A percentile compares a stretch with the other conserved stretches of the same genome.
phyloP scores from a whole-genome alignment of 2,329 filamentous ascomycete species.

The Clarireedia hainanense region DNA sequence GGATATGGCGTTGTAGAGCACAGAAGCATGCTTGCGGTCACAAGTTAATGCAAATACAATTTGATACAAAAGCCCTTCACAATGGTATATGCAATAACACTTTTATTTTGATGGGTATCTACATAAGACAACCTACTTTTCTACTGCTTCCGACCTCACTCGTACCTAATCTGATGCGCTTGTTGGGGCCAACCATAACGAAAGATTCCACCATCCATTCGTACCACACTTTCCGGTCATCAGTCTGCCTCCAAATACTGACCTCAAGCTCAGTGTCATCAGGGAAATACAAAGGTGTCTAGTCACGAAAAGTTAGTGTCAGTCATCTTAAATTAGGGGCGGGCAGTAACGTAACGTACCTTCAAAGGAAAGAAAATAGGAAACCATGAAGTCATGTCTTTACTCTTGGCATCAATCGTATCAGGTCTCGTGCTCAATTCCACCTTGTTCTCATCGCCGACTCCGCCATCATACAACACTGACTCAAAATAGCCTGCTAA shows the following conservation, averaged over 20 bases:
- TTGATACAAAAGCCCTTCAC: slow-evolving; percentile 11
- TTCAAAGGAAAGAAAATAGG: slow-evolving; percentile 96
- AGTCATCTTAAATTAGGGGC: not conserved
- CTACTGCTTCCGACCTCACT: slow-evolving; percentile 63
- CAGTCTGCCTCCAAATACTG: slow-evolving; percentile 93
- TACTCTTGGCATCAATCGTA: slow-evolving; percentile 85
- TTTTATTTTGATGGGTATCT: slow-evolving; percentile 1
- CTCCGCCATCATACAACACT: slow-evolving; percentile 64
- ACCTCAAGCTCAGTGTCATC: slow-evolving; percentile 79
- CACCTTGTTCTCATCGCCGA: slow-evolving; percentile 47
- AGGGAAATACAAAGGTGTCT: slow-evolving; percentile 82
- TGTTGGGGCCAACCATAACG: slow-evolving; percentile 51
- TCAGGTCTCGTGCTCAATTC: slow-evolving; percentile 91
- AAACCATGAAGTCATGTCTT: slow-evolving; percentile 99
- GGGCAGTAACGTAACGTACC: slow-evolving; percentile 44
- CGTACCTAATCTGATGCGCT: slow-evolving; percentile 56
- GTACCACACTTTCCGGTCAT: slow-evolving; percentile 96
- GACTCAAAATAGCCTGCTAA: slow-evolving; percentile 94
- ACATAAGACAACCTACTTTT: slow-evolving; percentile 66
- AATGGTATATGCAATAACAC: no score
- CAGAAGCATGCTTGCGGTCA: slow-evolving; percentile 14
- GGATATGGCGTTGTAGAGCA: slow-evolving; percentile 24
- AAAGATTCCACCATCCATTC: slow-evolving; percentile 94
- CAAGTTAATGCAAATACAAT: slow-evolving; percentile 5
- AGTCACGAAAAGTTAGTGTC: slow-evolving; percentile 15